phyloP scores from a whole-genome alignment of 352 stramenopile genomes.

The Phytophthora macrochlamydospora region DNA sequence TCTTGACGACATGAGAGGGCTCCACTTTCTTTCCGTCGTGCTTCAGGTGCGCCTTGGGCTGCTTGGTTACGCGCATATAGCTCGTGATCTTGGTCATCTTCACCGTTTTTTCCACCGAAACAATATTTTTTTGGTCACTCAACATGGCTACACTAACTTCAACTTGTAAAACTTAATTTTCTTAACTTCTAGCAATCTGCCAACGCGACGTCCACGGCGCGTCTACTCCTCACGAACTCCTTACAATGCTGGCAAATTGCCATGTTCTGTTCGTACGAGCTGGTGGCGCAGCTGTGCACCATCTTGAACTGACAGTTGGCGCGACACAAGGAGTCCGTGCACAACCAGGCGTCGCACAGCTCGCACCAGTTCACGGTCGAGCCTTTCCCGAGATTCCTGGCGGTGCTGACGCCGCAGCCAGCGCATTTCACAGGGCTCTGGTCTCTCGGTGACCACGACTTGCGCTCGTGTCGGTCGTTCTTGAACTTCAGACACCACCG shows the following conservation, averaged over 20 bases:
- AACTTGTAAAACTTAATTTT: no score
- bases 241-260: slow-evolving; percentile 20
- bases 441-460: slow-evolving; percentile 7
- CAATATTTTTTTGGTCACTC: no score
- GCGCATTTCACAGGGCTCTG: slow-evolving; percentile 11
- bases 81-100: slow-evolving; percentile 71
- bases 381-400: slow-evolving; percentile 3
- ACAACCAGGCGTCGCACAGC: slow-evolving; percentile 23
- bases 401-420: slow-evolving; percentile 3
- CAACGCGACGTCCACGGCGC: slow-evolving; percentile 16
- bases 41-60: slow-evolving; percentile 39
- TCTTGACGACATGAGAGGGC: slow-evolving; percentile 13
- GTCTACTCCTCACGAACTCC: slow-evolving; percentile 17
- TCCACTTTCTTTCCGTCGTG: slow-evolving; percentile 35
- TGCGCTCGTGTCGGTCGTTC: slow-evolving; percentile 15
- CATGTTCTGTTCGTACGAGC: slow-evolving; percentile 24
- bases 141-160: no score
- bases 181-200: no score
- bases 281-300: slow-evolving; percentile 19
- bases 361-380: slow-evolving; percentile 16
- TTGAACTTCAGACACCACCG: slow-evolving; percentile 35
- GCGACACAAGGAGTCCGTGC: slow-evolving; percentile 14
- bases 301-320: slow-evolving; percentile 21
- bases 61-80: slow-evolving; percentile 77
- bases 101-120: no score